Conservation (phyloP, 306 rosid species). For the Cucurbita moschata region DNA sequence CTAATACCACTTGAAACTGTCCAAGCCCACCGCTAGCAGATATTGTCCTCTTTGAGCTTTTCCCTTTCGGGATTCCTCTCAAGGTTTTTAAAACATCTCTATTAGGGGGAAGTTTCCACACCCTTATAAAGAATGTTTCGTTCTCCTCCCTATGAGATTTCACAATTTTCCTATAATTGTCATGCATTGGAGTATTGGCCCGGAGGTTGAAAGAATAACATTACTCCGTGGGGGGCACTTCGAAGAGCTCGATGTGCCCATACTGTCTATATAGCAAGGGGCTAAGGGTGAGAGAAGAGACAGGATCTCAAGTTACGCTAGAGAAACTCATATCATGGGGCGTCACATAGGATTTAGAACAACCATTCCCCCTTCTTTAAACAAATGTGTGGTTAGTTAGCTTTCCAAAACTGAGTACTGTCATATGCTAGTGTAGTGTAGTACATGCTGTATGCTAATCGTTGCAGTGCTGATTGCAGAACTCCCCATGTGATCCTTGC, state of each 20-base stretch:
- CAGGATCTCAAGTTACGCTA: not conserved
- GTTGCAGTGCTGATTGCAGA: slow-evolving; percentile 22
- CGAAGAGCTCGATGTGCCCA: not conserved
- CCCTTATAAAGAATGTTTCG: too few relatives aligned
- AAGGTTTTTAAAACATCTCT: too few relatives aligned
- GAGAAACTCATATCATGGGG: not conserved
- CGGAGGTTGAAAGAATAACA: not conserved
- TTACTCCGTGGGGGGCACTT: not conserved
- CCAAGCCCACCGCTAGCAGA: too few relatives aligned
- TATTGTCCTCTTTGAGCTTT: too few relatives aligned
- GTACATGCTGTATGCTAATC: not conserved
- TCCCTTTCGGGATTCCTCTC: too few relatives aligned
- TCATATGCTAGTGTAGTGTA: not conserved
- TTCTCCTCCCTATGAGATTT: too few relatives aligned
- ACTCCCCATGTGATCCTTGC: slow-evolving; percentile 84
- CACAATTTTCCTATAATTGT: not conserved
- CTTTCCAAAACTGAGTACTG: not conserved
- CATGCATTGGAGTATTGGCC: not conserved
- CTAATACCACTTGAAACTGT: too few relatives aligned
- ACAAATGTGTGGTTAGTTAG: not conserved
- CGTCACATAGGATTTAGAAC: not conserved
- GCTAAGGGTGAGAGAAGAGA: not conserved
- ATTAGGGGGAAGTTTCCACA: too few relatives aligned
- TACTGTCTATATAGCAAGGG: not conserved
- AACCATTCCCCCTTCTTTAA: not conserved